Evolutionary conservation across 441 rosid species (phyloP).

Genomic region (Eruca vesicaria): DNA sequence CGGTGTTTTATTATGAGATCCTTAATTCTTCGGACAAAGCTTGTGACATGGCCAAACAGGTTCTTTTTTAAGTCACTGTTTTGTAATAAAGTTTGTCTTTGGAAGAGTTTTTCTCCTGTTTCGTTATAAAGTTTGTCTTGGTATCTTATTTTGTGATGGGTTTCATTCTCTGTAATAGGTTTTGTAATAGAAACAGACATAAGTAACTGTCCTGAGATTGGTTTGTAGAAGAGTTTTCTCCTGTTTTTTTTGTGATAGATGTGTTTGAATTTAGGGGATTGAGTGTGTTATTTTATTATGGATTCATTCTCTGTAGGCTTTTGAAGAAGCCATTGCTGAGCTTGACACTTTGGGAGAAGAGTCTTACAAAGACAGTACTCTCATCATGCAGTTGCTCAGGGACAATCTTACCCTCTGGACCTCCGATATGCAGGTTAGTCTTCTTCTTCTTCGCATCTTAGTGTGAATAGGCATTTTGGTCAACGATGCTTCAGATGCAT

Average conservation of each 20-base stretch:
- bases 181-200: too few species aligned
- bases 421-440: constrained; percentile 73
- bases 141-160: neutral
- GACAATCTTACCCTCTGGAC: constrained; percentile 94
- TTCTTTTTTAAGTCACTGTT: neutral
- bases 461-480: neutral
- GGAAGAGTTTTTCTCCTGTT: neutral
- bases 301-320: constrained; percentile 72
- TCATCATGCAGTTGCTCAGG: constrained; percentile 82
- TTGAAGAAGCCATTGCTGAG: constrained; percentile 90
- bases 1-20: neutral
- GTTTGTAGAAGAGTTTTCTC: too few species aligned
- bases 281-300: too few species aligned
- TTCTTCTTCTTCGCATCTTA: neutral
- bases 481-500: neutral
- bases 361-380: constrained; percentile 90
- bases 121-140: neutral
- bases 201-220: too few species aligned
- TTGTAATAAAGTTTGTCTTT: neutral
- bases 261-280: too few species aligned
- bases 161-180: too few species aligned
- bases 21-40: neutral
- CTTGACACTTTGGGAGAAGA: constrained; percentile 34
- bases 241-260: too few species aligned
- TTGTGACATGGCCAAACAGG: neutral